Percentiles rank a stretch among this genome's conserved stretches.
These are phyloP conservation scores for Globisporangium ultimum DNA, from an alignment of 352 stramenopile genomes.

Conservation along the genomic window DNA sequence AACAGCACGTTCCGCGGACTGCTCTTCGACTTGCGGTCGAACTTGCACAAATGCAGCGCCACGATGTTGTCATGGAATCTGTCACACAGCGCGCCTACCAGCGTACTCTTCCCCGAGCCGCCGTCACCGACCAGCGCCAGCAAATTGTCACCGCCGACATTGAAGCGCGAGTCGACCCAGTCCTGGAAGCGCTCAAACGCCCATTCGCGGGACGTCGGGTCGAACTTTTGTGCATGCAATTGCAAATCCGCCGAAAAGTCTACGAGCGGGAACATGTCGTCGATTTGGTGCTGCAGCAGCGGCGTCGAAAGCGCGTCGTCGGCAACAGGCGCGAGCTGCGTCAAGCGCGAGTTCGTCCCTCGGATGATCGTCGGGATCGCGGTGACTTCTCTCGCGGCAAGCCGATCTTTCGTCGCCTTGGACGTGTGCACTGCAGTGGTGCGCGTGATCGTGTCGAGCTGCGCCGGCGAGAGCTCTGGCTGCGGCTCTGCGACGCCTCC, in stretches of 20 bases:
- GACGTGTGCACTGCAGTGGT: slow-evolving; percentile 49
- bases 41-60: slow-evolving; percentile 70
- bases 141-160: slow-evolving; percentile 49
- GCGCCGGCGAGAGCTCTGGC: slow-evolving; percentile 32
- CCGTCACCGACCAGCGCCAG: slow-evolving; percentile 68
- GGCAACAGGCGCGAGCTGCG: slow-evolving; percentile 60
- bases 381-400: slow-evolving; percentile 33
- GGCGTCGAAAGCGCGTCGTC: slow-evolving; percentile 68
- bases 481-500: slow-evolving; percentile 11
- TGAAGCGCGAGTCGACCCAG: slow-evolving; percentile 74
- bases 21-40: slow-evolving; percentile 74
- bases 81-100: slow-evolving; percentile 48
- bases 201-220: slow-evolving; percentile 58
- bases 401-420: slow-evolving; percentile 38
- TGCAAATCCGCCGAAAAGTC: slow-evolving; percentile 54
- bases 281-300: slow-evolving; percentile 62
- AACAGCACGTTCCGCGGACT: slow-evolving; percentile 68
- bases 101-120: slow-evolving; percentile 68
- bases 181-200: slow-evolving; percentile 64
- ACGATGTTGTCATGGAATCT: slow-evolving; percentile 55
- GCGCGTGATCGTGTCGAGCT: slow-evolving; percentile 41
- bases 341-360: slow-evolving; percentile 33
- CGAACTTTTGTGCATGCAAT: slow-evolving; percentile 32
- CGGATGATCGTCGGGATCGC: slow-evolving; percentile 21
- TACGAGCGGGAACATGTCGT: slow-evolving; percentile 82